These are phyloP conservation scores for Ophiostoma angusticollis DNA, from an alignment of 2,329 filamentous ascomycete genomes.

Conservation along the genomic window DNA sequence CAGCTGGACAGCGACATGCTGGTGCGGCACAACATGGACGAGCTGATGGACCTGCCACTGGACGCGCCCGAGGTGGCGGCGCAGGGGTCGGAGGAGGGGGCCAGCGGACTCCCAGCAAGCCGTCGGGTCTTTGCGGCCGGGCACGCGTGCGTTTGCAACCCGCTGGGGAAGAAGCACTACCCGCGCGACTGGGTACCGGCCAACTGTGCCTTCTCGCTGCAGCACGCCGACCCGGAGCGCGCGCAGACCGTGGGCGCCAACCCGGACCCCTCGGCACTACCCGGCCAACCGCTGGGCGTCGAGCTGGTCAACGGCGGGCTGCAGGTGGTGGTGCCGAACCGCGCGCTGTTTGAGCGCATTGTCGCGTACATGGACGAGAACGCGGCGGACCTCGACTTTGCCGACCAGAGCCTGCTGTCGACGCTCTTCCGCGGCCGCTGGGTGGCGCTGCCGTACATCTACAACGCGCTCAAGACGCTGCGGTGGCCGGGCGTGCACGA, in stretches of 20 bases:
- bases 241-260: slow-evolving; percentile 34
- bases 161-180: slow-evolving; percentile 65
- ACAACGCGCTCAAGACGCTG: slow-evolving; percentile 52
- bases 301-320: slow-evolving; percentile 45
- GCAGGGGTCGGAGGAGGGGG: slow-evolving; percentile 7
- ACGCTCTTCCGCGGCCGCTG: slow-evolving; percentile 42
- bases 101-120: slow-evolving; percentile 28
- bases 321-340: slow-evolving; percentile 41
- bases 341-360: slow-evolving; percentile 36
- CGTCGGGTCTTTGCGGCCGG: slow-evolving; percentile 65
- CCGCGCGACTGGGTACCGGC: slow-evolving; percentile 52
- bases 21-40: slow-evolving; percentile 74
- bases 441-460: slow-evolving; percentile 46
- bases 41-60: slow-evolving; percentile 72
- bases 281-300: slow-evolving; percentile 26
- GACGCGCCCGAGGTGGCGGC: slow-evolving; percentile 15
- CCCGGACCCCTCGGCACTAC: slow-evolving; percentile 28
- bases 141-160: slow-evolving; percentile 81
- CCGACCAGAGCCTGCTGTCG: slow-evolving; percentile 46
- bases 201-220: slow-evolving; percentile 45
- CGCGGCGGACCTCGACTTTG: slow-evolving; percentile 38
- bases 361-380: slow-evolving; percentile 33
- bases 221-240: slow-evolving; percentile 24
- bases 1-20: slow-evolving; percentile 87
- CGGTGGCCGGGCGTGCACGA: slow-evolving; percentile 34